Conservation (phyloP, 352 stramenopile species). For the Globisporangium spiculum region DNA sequence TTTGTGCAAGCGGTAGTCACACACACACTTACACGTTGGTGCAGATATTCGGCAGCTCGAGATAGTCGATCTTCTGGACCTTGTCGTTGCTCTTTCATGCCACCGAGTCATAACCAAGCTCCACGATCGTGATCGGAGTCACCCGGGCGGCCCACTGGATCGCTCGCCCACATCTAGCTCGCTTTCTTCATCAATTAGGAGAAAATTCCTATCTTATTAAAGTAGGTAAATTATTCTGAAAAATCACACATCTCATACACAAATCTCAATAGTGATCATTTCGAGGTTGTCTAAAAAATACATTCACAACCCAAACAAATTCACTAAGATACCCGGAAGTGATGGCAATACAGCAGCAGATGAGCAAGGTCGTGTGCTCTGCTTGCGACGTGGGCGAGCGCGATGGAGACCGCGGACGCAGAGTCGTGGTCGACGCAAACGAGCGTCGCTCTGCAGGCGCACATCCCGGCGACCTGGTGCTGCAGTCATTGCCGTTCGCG, state of each 20-base stretch:
- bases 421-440: constrained; percentile 23
- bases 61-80: constrained; percentile 25
- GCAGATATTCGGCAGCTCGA: constrained; percentile 25
- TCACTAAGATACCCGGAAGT: neutral
- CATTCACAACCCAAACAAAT: neutral
- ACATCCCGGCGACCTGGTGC: constrained; percentile 27
- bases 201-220: too few relatives aligned
- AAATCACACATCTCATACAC: too few relatives aligned
- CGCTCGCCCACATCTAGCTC: constrained; percentile 8
- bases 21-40: constrained; percentile 22
- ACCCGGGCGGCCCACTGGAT: constrained; percentile 19
- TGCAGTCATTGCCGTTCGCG: constrained; percentile 28
- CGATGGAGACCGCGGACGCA: constrained; percentile 36
- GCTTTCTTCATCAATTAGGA: too few relatives aligned
- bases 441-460: constrained; percentile 4
- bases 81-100: constrained; percentile 32
- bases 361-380: neutral
- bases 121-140: constrained; percentile 13
- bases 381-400: neutral
- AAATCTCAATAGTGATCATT: too few relatives aligned
- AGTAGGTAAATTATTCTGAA: too few relatives aligned
- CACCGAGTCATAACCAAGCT: constrained; percentile 16
- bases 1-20: neutral
- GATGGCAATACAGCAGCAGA: neutral
- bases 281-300: neutral